Evolutionary conservation across 257 asterid species (phyloP).

Genomic region (Agastache rugosa): DNA sequence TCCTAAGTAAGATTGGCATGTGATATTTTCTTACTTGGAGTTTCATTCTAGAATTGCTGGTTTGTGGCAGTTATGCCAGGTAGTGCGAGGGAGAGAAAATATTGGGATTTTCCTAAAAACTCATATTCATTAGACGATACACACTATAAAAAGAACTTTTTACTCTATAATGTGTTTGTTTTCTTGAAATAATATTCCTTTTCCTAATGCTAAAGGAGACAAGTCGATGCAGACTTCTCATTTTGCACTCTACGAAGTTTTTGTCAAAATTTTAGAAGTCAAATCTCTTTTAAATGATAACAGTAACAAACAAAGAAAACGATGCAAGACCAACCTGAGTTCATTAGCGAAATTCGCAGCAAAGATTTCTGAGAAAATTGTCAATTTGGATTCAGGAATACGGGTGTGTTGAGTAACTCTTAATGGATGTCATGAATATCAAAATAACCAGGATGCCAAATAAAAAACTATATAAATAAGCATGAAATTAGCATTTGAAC

Average conservation of each 20-base stretch:
- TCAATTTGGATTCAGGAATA: background rate
- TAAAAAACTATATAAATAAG: background rate
- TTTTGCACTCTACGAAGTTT: slow-evolving; percentile 3
- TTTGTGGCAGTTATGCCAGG: background rate
- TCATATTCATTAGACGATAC: background rate
- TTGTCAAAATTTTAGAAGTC: background rate
- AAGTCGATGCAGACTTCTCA: background rate
- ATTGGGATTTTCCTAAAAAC: slow-evolving; percentile 7
- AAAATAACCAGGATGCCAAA: background rate
- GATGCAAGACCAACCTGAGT: background rate
- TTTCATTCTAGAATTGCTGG: too few relatives aligned
- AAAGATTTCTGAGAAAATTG: background rate
- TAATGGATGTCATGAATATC: slow-evolving; percentile 7
- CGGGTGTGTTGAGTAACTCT: background rate
- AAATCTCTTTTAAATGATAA: background rate
- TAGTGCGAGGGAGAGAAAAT: slow-evolving; percentile 11
- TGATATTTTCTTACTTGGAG: background rate
- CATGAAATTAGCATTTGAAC: background rate
- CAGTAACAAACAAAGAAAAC: background rate
- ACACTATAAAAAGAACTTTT: background rate
- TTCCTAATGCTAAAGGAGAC: background rate
- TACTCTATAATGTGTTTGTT: slow-evolving; percentile 8
- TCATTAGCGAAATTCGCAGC: background rate
- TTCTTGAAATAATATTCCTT: background rate
- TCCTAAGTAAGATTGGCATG: background rate